A percentile compares a stretch with the other conserved stretches of the same genome.
phyloP scores from a whole-genome alignment of 2,329 filamentous ascomycete species.

The Verticillium nonalfalfae region DNA sequence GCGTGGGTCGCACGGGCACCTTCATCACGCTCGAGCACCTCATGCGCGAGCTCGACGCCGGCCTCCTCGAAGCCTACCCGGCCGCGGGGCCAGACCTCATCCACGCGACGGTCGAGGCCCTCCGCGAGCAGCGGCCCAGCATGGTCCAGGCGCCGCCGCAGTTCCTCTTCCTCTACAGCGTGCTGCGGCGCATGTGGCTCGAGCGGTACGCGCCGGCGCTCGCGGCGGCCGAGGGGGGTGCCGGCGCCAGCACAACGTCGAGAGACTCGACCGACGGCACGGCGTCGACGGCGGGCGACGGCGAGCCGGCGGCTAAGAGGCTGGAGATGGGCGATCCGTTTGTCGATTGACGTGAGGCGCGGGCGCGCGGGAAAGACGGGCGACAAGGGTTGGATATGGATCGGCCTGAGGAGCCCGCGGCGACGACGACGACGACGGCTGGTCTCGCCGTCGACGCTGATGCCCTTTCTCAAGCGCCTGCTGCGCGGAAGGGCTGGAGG shows the following conservation, averaged over 20 bases:
- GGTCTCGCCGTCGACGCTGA: background rate
- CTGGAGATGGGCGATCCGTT: constrained; percentile 44
- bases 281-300: constrained; percentile 5
- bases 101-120: constrained; percentile 68
- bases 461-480: background rate
- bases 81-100: constrained; percentile 53
- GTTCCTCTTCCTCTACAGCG: constrained; percentile 83
- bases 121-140: constrained; percentile 82
- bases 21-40: constrained; percentile 96
- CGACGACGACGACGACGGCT: background rate
- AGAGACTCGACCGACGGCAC: constrained; percentile 26
- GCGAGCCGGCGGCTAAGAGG: constrained; percentile 46
- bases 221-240: background rate
- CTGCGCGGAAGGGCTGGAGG: background rate
- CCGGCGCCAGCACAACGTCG: too few relatives aligned
- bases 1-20: constrained; percentile 88
- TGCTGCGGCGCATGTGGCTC: constrained; percentile 68
- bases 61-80: constrained; percentile 51
- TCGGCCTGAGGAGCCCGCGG: background rate
- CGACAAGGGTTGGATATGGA: background rate
- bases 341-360: constrained; percentile 15
- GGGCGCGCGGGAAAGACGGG: background rate
- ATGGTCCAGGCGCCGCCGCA: constrained; percentile 93
- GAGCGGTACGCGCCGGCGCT: constrained; percentile 47
- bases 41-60: constrained; percentile 71